These are phyloP conservation scores for Phytophthora cactorum DNA, from an alignment of 352 stramenopile species.

Conservation along the genomic window DNA sequence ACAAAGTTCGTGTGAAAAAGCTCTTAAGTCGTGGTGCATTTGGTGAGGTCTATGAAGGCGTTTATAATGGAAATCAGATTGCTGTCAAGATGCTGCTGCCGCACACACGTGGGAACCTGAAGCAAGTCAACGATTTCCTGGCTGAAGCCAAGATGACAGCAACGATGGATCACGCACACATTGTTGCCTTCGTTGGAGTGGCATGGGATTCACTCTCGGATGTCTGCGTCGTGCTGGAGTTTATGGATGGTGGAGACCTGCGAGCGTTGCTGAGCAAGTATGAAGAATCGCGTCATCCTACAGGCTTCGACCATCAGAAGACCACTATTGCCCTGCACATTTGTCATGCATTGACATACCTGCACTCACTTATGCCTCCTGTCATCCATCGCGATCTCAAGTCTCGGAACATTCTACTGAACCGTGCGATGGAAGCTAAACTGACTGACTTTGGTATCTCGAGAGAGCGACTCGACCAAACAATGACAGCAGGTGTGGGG, in stretches of 20 bases:
- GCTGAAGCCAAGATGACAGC: conserved; percentile 44
- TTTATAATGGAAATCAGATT: conserved; percentile 39
- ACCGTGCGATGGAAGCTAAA: conserved; percentile 30
- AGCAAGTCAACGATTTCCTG: conserved; percentile 46
- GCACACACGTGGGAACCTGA: conserved; percentile 32
- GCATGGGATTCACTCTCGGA: conserved; percentile 51
- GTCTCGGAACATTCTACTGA: conserved; percentile 43
- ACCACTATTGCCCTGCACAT: conserved; percentile 32
- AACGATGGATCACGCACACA: conserved; percentile 39
- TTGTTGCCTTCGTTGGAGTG: conserved; percentile 52
- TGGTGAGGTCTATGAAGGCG: conserved; percentile 48
- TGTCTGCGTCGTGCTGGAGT: conserved; percentile 54
- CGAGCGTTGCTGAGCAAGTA: conserved; percentile 40
- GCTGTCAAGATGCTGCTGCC: conserved; percentile 53
- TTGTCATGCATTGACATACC: conserved; percentile 38
- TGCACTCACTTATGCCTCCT: conserved; percentile 40
- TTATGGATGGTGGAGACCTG: conserved; percentile 55
- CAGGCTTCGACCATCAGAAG: conserved; percentile 40
- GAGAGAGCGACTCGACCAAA: conserved; percentile 27
- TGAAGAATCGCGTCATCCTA: conserved; percentile 13
- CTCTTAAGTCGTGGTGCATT: conserved; percentile 47
- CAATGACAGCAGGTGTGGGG: conserved; percentile 41
- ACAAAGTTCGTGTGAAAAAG: conserved; percentile 34
- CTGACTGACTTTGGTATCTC: conserved; percentile 44
- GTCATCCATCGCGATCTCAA: conserved; percentile 46